Conservation (phyloP, 352 stramenopile species). For the Thraustochytrium sp. region DNA sequence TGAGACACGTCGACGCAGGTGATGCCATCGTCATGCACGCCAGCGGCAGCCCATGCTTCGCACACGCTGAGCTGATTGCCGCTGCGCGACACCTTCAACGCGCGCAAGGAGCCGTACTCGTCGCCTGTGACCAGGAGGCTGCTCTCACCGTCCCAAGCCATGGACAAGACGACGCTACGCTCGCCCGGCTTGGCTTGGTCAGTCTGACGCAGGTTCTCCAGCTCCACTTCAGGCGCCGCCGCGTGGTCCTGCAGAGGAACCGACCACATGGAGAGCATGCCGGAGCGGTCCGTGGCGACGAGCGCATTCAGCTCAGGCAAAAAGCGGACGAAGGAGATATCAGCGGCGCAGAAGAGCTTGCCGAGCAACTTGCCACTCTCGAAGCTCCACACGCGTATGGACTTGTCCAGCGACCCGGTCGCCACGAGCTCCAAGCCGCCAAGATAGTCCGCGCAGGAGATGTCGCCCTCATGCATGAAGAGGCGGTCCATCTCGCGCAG, state of each 20-base stretch:
- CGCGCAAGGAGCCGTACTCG: slow-evolving; percentile 7
- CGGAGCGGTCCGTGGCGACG: not conserved
- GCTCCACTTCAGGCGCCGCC: not conserved
- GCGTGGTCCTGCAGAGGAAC: not conserved
- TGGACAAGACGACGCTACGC: not conserved
- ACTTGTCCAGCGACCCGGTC: slow-evolving; percentile 76
- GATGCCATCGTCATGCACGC: slow-evolving; percentile 17
- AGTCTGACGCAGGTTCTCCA: not conserved
- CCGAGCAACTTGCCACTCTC: slow-evolving; percentile 79
- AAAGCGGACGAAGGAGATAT: not conserved
- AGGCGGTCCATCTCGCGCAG: slow-evolving; percentile 61
- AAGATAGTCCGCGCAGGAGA: slow-evolving; percentile 52
- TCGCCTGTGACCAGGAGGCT: not conserved
- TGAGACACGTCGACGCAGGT: not conserved
- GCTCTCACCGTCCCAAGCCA: not conserved
- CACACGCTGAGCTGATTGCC: not conserved
- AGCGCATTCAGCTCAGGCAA: not conserved
- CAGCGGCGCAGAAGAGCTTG: not conserved
- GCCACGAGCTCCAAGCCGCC: not conserved
- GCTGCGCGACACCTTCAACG: not conserved
- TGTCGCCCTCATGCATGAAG: slow-evolving; percentile 63
- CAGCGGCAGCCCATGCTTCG: not conserved
- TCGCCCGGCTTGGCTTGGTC: not conserved
- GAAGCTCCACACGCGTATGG: slow-evolving; percentile 95
- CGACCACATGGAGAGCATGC: not conserved